Evolutionary conservation across 139 green algal genomes (phyloP), one percentile per base, ranked within the genome.

Genomic region (Closterium sp.): DNA sequence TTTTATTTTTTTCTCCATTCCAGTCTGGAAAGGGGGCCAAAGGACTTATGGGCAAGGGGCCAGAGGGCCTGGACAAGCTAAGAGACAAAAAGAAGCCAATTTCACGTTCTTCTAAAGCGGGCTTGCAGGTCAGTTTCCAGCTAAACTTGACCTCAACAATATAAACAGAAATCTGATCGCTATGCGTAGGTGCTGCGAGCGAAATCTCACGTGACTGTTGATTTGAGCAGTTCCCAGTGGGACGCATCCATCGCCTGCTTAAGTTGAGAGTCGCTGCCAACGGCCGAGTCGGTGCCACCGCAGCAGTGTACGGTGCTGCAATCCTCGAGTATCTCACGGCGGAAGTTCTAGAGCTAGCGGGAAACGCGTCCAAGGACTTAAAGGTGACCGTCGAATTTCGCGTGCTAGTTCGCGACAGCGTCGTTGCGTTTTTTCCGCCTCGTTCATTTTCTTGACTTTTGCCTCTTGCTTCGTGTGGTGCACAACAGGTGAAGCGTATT

Each of bases 361-460:
- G 98, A 31, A 99, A 99, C 94, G 98, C 98, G 27, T 99, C 98
- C 89, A 99, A 99, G 96, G 98, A 99, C 96, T 95, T 99, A 27
- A 99, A 99, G 97, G 90, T 93, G 50, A 73, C 50, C 84, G 24
- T 86, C 73, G 3, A 27, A 27, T 90, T 84, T 87, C 1, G 9
- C 19, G 5, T 30, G 34, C 34, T 73, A 22, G 17, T 21, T 87
- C 86, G 34, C 50, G 4, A 2, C 50, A 73, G 50, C 50, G 13
- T 73, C 50, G 13, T 73, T 73, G 13, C 50, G 50, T 22, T 73
- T n/a, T n/a, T n/a, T 6, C 17, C 50, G 50, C 50, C n/a, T 34
- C 17, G 30, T 89, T 89, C 19, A 50, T 89, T 24, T 9, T 24
- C 9, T 73, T 28, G 10, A 85, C 34, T 87, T 30, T 85, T 90